A percentile compares a stretch with the other conserved stretches of the same genome.
phyloP scores from a whole-genome alignment of 1,139 yeast genomes.

The Scheffersomyces cryptocercus region DNA sequence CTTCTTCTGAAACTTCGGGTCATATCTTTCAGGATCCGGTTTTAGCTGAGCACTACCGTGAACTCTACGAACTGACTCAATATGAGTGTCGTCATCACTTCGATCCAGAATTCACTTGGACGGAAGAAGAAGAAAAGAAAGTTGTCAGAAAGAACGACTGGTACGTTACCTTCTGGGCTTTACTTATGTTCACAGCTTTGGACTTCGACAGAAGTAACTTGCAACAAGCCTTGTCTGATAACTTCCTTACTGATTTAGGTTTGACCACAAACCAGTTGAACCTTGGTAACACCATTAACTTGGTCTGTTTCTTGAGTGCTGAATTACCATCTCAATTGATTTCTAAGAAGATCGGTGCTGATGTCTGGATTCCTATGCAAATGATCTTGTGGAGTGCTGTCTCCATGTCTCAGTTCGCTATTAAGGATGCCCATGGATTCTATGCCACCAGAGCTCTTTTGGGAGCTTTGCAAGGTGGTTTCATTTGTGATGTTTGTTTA shows the following conservation, averaged over 20 bases:
- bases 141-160: conserved; percentile 29
- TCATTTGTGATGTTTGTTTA: conserved; percentile 53
- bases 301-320: conserved; percentile 32
- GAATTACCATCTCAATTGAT: conserved; percentile 36
- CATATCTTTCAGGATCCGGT: conserved; percentile 32
- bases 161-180: conserved; percentile 33
- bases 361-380: conserved; percentile 33
- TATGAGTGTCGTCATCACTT: conserved; percentile 36
- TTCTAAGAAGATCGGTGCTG: conserved; percentile 36
- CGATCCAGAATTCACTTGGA: conserved; percentile 40
- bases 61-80: conserved; percentile 27
- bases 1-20: conserved; percentile 2
- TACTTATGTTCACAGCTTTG: conserved; percentile 31
- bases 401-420: conserved; percentile 24
- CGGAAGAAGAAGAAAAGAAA: conserved; percentile 31
- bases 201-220: conserved; percentile 33
- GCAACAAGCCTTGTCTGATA: conserved; percentile 30
- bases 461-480: conserved; percentile 58
- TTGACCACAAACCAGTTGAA: conserved; percentile 32
- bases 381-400: conserved; percentile 28
- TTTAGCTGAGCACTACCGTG: conserved; percentile 28
- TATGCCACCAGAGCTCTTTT: conserved; percentile 45
- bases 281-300: conserved; percentile 30
- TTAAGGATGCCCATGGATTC: conserved; percentile 27
- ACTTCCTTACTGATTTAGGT: conserved; percentile 26